Base-by-base conservation (phyloP, 192 early-diverging fungal species). In the Mortierella hygrophila region DNA sequence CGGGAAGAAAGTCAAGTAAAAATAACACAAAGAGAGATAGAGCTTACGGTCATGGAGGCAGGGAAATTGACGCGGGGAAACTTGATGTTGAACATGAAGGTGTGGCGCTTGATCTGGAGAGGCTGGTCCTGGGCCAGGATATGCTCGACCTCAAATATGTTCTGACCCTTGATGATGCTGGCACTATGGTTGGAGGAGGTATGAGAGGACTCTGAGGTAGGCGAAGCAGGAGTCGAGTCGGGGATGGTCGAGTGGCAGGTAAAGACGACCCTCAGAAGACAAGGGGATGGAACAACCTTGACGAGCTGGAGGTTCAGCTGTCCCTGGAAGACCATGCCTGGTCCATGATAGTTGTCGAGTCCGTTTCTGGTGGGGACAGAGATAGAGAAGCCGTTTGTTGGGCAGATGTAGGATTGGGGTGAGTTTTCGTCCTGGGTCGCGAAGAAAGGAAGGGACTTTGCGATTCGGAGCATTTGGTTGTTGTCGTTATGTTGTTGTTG, bases 331-430 rank as follows among this genome's bases (percentile, higher is more conserved):
- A 86, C 65, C 26, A 79, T 86, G 71, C 84, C 84, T 8, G 84
- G 84, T 23, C 84, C 84, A 78, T 86, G 57, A 60, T 81, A 86
- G 79, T 78, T 86, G 71, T 86, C 84, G 63, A 86, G 78, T 5
- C 84, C 70, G 44, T 70, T 23, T 35, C 72, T 42, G 3, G 84
- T 86, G 18, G 84, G 75, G 23, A 70, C 65, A 4, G 84, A 76
- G 79, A 86, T 78, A 10, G n/a, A 63, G 84, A 79, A 86, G 29
- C 84, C 84, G 42, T 86, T 86, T 47, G 78, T 72, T 7, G 74
- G 84, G 5, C 47, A 70, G 35, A 86, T 60, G 72, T 81, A 86
- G 38, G 78, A 72, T 52, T 74, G 79, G n/a, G 84, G 78, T 37
- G 75, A 29, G 29, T 86, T 68, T 63, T 72, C 79, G 40, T 85